Conservation (phyloP, 2,329 filamentous ascomycete species). For the Colletotrichum lentis region DNA sequence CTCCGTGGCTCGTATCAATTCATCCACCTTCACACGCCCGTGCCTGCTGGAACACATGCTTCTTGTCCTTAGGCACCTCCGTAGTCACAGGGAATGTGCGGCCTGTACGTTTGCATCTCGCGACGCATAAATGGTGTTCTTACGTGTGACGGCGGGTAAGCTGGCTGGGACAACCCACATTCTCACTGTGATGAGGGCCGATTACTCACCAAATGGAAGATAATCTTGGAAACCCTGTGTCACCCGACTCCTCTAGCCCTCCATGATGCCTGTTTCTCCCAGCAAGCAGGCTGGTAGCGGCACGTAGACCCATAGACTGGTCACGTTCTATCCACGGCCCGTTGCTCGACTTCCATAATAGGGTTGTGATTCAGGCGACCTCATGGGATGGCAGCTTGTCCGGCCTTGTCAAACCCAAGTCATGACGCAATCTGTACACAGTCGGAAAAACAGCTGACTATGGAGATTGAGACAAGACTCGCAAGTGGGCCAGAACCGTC, state of each 20-base stretch:
- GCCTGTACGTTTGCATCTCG: slow-evolving; percentile 13
- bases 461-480: slow-evolving; percentile 12
- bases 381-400: slow-evolving; percentile 36
- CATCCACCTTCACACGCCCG: not conserved
- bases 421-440: slow-evolving; percentile 34
- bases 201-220: slow-evolving; percentile 8
- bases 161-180: not conserved
- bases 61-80: not conserved
- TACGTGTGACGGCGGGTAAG: slow-evolving; percentile 26
- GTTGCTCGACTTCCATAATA: slow-evolving; percentile 13
- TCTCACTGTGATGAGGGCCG: slow-evolving; percentile 8
- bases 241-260: slow-evolving; percentile 19
- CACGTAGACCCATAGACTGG: slow-evolving; percentile 26
- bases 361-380: slow-evolving; percentile 30
- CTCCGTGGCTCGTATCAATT: not conserved
- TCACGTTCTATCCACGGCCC: slow-evolving; percentile 34
- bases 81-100: not conserved
- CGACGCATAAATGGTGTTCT: slow-evolving; percentile 8
- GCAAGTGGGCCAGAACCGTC: not conserved
- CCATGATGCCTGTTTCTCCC: not conserved
- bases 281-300: slow-evolving; percentile 21
- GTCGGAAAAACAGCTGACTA: slow-evolving; percentile 24
- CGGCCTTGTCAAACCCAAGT: slow-evolving; percentile 27
- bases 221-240: slow-evolving; percentile 10
- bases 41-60: not conserved